A percentile compares a stretch with the other conserved stretches of the same genome.
Conservation (phyloP, 371 early-diverging fungal species). For the Mucor racemosus region DNA sequence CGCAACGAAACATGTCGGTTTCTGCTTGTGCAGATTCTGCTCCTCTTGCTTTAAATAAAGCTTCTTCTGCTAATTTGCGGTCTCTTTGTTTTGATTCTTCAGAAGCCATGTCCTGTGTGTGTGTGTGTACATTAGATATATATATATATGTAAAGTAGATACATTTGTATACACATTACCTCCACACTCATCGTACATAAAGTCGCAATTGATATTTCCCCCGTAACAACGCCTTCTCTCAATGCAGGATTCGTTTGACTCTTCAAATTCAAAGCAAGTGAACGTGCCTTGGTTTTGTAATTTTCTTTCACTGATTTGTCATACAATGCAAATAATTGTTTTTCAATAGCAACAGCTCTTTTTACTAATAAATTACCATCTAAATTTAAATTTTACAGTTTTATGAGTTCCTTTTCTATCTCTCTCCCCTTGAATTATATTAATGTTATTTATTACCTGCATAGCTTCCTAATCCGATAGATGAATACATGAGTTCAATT, state of each 20-base stretch:
- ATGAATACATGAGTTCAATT: conserved; percentile 82
- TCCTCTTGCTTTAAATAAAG: conserved; percentile 79
- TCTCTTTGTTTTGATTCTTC: conserved; percentile 77
- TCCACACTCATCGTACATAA: conserved; percentile 82
- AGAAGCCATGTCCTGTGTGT: conserved; percentile 67
- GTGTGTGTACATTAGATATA: background rate
- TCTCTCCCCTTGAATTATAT: background rate
- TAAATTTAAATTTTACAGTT: conserved; percentile 6
- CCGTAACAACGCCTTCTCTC: conserved; percentile 72
- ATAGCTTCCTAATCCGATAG: conserved; percentile 73
- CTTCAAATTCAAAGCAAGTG: conserved; percentile 80
- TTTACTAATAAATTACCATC: conserved; percentile 67
- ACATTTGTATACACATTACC: conserved; percentile 39
- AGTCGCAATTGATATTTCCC: conserved; percentile 60
- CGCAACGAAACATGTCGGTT: conserved; percentile 95
- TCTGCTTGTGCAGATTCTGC: conserved; percentile 81
- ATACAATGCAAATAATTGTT: conserved; percentile 58
- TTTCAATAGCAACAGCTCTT: conserved; percentile 73
- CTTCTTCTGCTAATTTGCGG: conserved; percentile 70
- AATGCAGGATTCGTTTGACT: conserved; percentile 83
- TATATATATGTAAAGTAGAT: background rate
- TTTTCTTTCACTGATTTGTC: conserved; percentile 40
- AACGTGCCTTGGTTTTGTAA: conserved; percentile 84
- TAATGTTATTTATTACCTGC: conserved; percentile 50
- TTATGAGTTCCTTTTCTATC: too few species aligned